Conservation (phyloP, 306 rosid genomes). For the Trifolium dubium region DNA sequence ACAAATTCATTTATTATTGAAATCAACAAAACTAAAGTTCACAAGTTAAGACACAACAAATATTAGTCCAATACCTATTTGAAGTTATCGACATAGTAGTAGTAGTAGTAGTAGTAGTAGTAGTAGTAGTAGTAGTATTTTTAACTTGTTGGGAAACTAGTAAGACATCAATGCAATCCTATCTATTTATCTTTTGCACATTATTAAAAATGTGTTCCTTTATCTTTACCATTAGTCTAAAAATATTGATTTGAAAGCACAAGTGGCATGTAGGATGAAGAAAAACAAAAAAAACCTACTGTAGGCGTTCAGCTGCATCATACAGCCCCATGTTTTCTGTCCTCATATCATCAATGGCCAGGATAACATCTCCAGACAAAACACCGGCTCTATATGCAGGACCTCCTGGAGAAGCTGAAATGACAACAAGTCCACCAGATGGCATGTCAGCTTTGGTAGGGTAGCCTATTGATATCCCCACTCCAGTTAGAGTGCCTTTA, state of each 20-base stretch:
- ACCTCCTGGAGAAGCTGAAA: constrained; percentile 91
- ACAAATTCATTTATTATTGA: too few relatives aligned
- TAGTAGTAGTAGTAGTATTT: neutral
- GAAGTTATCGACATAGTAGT: neutral
- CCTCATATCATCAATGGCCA: constrained; percentile 77
- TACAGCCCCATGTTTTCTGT: constrained; percentile 88
- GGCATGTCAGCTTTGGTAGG: constrained; percentile 63
- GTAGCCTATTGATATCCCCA: constrained; percentile 94
- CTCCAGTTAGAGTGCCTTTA: constrained; percentile 89
- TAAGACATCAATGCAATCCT: constrained; percentile 28
- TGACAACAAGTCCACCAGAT: constrained; percentile 74
- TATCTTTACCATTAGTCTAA: constrained; percentile 16
- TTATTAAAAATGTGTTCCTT: constrained; percentile 12
- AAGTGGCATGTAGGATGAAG: constrained; percentile 31
- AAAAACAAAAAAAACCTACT: constrained; percentile 80
- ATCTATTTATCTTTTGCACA: constrained; percentile 20
- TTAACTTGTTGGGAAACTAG: constrained; percentile 32
- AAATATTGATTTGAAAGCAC: constrained; percentile 34
- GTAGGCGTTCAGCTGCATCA: constrained; percentile 93
- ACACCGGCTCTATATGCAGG: constrained; percentile 92
- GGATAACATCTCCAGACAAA: constrained; percentile 80
- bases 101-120: too few relatives aligned
- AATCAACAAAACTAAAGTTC: too few relatives aligned
- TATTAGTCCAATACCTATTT: constrained; percentile 27
- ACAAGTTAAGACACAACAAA: too few relatives aligned